Percentiles rank a stretch among this genome's conserved stretches.
Conservation (phyloP, 2,329 filamentous ascomycete genomes). For the Diaporthe longicolla region DNA sequence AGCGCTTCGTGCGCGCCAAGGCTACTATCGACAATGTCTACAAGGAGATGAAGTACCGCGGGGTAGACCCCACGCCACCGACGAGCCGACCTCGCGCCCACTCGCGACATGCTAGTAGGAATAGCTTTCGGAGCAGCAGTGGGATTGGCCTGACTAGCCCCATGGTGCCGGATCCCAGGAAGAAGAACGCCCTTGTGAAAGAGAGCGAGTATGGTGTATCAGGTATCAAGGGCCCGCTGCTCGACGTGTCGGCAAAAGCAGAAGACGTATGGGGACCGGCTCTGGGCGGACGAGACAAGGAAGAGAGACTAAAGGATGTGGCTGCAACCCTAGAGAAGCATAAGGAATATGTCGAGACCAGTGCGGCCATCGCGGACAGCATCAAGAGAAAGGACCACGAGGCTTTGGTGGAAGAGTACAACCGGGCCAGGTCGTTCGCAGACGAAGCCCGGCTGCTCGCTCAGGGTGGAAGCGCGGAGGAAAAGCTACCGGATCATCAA, state of each 20-base stretch:
- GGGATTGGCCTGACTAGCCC: constrained; percentile 55
- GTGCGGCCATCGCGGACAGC: constrained; percentile 81
- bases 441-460: constrained; percentile 82
- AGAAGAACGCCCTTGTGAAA: constrained; percentile 92
- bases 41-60: constrained; percentile 91
- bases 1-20: constrained; percentile 97
- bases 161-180: constrained; percentile 68
- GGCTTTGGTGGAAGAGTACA: constrained; percentile 87
- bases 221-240: constrained; percentile 88
- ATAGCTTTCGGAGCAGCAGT: constrained; percentile 70
- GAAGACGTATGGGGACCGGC: constrained; percentile 98
- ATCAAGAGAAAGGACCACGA: constrained; percentile 95
- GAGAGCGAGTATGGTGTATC: constrained; percentile 92
- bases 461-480: constrained; percentile 63
- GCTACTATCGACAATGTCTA: constrained; percentile 99
- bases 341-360: constrained; percentile 85
- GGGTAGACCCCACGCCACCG: constrained; percentile 65
- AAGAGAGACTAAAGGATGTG: constrained; percentile 86
- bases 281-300: constrained; percentile 89
- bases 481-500: constrained; percentile 79
- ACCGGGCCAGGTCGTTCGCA: constrained; percentile 83
- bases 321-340: constrained; percentile 83
- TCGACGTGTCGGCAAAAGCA: constrained; percentile 93
- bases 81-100: constrained; percentile 61
- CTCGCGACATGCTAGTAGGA: constrained; percentile 77